Evolutionary conservation across 139 green algal species (phyloP), one percentile per base, ranked within the genome.

Genomic region (Chlorella sorokiniana): DNA sequence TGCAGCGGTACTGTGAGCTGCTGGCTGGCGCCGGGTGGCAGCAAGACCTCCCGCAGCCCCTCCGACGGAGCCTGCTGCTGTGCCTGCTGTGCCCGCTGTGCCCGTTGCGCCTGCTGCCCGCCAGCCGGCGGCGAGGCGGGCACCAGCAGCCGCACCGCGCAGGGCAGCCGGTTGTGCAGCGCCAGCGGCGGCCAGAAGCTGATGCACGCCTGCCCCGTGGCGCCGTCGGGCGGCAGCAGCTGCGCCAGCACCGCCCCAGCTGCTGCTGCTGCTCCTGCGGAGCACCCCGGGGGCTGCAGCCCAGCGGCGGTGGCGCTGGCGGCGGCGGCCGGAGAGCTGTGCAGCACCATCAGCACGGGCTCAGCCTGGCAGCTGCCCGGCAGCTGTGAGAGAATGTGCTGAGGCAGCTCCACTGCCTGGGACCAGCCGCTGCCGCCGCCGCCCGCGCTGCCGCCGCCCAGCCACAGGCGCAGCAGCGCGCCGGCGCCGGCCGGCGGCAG

Each of bases 101-200:
- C 8, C 37, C 23, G n/a, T 40, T 37, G 51, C 52, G 25, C 22
- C 75, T 31, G 75, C 40, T 27, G 22, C 31, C 37, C n/a, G n/a
- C n/a, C n/a, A n/a, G 10, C 7, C 29, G 37, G 27, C 29, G 9
- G 25, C 5, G n/a, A 14, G 0, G 45, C n/a, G 3, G 63, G 77
- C 64, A 82, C 33, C 41, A 71, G 23, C 33, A 82, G 77, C 1
- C 42, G 38, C 61, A 88, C 29, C 37, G 75, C 44, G 33, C 37
- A 75, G 22, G 82, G 82, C 59, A 85, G 76, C 27, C 37, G 37
- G 74, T 89, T 89, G 56, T 62, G 62, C 42, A 87, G 62, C 18
- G 45, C 33, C 51, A 83, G 41, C 38, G 77, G 44, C 20, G 85
- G 85, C 85, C 77, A 86, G 29, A 88, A 54, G 54, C 29, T 31